A percentile compares a stretch with the other conserved stretches of the same genome.
Evolutionary conservation across 108 stramenopile species (phyloP).

Genomic region (Pelagomonas calceolata): DNA sequence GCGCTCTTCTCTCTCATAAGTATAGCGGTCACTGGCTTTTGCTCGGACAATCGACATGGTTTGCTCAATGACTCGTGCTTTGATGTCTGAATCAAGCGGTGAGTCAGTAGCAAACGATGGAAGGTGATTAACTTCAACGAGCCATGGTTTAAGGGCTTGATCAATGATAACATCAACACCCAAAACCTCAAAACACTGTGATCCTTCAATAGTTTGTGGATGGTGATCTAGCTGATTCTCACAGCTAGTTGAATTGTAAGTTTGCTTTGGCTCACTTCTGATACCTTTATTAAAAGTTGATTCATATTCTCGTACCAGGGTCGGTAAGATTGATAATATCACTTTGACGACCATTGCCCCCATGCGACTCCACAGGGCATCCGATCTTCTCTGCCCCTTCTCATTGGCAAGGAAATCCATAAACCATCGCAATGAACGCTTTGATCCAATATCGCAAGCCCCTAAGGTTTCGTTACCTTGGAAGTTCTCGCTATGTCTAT

Average conservation of each 20-base stretch:
- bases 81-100: slow-evolving; percentile 37
- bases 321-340: slow-evolving; percentile 50
- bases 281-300: slow-evolving; percentile 16
- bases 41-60: slow-evolving; percentile 30
- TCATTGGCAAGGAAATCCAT: not conserved
- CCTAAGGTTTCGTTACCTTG: not conserved
- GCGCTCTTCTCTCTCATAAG: slow-evolving; percentile 9
- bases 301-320: slow-evolving; percentile 46
- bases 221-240: not conserved
- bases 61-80: slow-evolving; percentile 34
- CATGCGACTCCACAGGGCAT: slow-evolving; percentile 49
- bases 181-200: slow-evolving; percentile 43
- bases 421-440: not conserved
- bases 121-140: slow-evolving; percentile 74
- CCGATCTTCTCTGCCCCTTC: slow-evolving; percentile 23
- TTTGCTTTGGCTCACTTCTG: not conserved
- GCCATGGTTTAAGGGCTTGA: slow-evolving; percentile 52
- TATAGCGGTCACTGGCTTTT: slow-evolving; percentile 17
- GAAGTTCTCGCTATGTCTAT: slow-evolving; percentile 35
- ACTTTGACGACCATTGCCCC: slow-evolving; percentile 55
- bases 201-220: not conserved
- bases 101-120: slow-evolving; percentile 42
- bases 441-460: not conserved
- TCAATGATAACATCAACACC: slow-evolving; percentile 80
- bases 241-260: not conserved